phyloP scores from a whole-genome alignment of 2,329 filamentous ascomycete genomes.

The Sporothrix humicola region DNA sequence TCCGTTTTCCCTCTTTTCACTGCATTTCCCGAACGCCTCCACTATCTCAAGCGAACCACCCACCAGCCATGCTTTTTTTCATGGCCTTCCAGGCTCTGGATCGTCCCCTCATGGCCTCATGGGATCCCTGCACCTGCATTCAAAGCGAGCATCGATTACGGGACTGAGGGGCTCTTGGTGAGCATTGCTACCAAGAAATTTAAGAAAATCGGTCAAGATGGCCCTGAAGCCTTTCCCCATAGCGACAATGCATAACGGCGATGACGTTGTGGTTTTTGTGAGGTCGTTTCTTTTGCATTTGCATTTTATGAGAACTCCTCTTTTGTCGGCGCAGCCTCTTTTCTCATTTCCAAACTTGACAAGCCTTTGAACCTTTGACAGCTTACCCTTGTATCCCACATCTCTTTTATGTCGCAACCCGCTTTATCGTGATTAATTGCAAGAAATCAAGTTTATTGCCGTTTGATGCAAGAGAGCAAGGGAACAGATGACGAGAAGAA shows the following conservation, averaged over 20 bases:
- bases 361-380: conserved; percentile 15
- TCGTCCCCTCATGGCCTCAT: conserved; percentile 11
- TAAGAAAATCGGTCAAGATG: too few species aligned
- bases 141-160: conserved; percentile 2
- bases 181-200: conserved; percentile 4
- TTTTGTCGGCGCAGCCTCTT: not conserved
- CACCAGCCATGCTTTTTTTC: conserved; percentile 21
- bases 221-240: not conserved
- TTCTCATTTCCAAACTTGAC: not conserved
- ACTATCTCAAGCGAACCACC: conserved; percentile 19
- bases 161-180: not conserved
- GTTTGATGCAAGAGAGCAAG: not conserved
- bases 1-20: not conserved
- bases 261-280: not conserved
- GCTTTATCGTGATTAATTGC: not conserved
- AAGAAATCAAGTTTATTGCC: not conserved
- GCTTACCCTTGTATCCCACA: not conserved
- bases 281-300: not conserved
- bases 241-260: conserved; percentile 24
- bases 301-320: not conserved
- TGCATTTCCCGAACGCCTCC: conserved; percentile 26
- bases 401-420: not conserved
- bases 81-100: not conserved
- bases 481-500: not conserved
- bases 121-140: conserved; percentile 24